Conservation (phyloP, 768 basidiomycete genomes). For the Tylopilus intermedius region DNA sequence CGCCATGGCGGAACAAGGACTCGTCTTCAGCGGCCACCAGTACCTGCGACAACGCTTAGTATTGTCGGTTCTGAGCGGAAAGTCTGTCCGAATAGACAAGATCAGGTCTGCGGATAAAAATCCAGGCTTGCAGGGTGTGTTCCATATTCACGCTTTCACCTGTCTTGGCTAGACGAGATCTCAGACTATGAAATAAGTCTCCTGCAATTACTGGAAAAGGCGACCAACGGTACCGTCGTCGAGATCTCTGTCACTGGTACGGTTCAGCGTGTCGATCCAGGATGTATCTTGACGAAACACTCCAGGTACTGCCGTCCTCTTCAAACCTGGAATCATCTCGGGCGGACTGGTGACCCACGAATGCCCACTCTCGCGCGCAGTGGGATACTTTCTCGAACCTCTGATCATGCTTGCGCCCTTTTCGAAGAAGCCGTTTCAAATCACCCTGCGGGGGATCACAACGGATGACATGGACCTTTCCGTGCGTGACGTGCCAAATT, state of each 20-base stretch:
- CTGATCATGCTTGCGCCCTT: conserved; percentile 89
- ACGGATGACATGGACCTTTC: conserved; percentile 91
- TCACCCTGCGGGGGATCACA: conserved; percentile 86
- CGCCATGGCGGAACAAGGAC: conserved; percentile 26
- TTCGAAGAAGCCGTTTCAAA: conserved; percentile 76
- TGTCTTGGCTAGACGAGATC: background rate
- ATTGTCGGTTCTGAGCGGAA: conserved; percentile 86
- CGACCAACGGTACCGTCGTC: conserved; percentile 90
- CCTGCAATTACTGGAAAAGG: conserved; percentile 79
- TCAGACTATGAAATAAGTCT: conserved; percentile 91
- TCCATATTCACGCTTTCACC: background rate
- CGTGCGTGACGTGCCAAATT: conserved; percentile 40
- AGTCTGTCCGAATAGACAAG: conserved; percentile 74
- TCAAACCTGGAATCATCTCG: conserved; percentile 88
- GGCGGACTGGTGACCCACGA: conserved; percentile 82
- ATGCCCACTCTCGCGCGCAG: conserved; percentile 80
- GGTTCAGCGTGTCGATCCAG: conserved; percentile 14
- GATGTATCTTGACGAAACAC: background rate
- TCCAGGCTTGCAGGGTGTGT: conserved; percentile 83
- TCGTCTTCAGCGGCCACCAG: conserved; percentile 75
- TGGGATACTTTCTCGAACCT: conserved; percentile 94
- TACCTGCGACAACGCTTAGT: conserved; percentile 81
- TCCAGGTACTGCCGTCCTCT: conserved; percentile 81
- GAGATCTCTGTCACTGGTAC: conserved; percentile 94
- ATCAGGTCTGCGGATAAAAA: conserved; percentile 92